Evolutionary conservation across 495 filamentous ascomycete species (phyloP).

Genomic region (Xylaria venustula): DNA sequence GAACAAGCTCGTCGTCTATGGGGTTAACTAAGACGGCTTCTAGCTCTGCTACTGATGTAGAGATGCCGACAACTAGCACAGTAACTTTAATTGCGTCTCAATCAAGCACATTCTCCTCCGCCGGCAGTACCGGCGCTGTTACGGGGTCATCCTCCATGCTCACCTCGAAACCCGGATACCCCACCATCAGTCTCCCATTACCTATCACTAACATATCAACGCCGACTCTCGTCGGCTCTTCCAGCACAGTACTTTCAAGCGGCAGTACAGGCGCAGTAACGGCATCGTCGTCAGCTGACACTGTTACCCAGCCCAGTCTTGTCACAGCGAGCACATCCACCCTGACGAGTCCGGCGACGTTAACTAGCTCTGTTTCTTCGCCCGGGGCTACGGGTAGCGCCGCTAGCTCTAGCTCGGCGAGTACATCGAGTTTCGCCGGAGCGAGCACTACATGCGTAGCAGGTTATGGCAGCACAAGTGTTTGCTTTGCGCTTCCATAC

Average conservation of each 20-base stretch:
- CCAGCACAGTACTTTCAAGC: constrained; percentile 9
- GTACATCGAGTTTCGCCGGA: not conserved
- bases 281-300: not conserved
- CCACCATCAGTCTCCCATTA: not conserved
- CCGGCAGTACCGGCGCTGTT: constrained; percentile 17
- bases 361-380: constrained; percentile 9
- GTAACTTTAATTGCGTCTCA: not conserved
- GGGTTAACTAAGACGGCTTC: not conserved
- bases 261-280: constrained; percentile 13
- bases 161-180: not conserved
- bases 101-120: constrained; percentile 11
- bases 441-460: constrained; percentile 2
- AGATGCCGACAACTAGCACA: constrained; percentile 14
- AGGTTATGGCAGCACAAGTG: not conserved
- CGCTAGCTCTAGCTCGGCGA: constrained; percentile 8
- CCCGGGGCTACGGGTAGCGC: constrained; percentile 17
- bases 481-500: not conserved
- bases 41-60: not conserved
- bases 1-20: not conserved
- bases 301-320: constrained; percentile 9
- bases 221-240: not conserved
- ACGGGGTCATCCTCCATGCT: constrained; percentile 6
- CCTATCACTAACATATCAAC: constrained; percentile 1
- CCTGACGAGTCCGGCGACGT: not conserved
- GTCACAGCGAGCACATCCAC: constrained; percentile 8